Evolutionary conservation across 768 basidiomycete genomes (phyloP).

Genomic region (Macrolepiota fuliginosa): DNA sequence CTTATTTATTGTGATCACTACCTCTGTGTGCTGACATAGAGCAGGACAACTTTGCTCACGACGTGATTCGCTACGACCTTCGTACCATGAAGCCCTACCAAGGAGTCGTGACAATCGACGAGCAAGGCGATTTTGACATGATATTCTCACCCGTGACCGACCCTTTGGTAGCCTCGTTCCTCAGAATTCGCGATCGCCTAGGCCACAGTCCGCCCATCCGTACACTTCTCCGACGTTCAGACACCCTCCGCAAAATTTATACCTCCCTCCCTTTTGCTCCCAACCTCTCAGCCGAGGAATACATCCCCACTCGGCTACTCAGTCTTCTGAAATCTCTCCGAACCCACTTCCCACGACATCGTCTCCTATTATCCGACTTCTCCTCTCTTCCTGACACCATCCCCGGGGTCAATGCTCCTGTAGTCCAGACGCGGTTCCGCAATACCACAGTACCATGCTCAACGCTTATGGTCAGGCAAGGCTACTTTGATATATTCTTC

Average conservation of each 20-base stretch:
- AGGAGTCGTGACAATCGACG: conserved; percentile 75
- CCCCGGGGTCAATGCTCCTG: conserved; percentile 75
- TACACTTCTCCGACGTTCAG: conserved; percentile 50
- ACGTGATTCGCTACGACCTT: conserved; percentile 88
- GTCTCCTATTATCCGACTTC: conserved; percentile 94
- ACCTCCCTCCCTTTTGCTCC: conserved; percentile 80
- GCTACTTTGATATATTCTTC: conserved; percentile 99
- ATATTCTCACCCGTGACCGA: conserved; percentile 85
- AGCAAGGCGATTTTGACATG: conserved; percentile 77
- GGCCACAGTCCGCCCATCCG: conserved; percentile 57
- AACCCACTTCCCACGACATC: conserved; percentile 84
- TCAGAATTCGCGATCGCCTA: conserved; percentile 62
- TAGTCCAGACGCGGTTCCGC: conserved; percentile 91
- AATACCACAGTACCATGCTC: conserved; percentile 85
- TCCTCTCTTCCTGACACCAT: conserved; percentile 84
- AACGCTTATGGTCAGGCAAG: conserved; percentile 89
- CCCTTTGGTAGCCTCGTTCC: conserved; percentile 76
- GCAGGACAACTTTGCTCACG: conserved; percentile 96
- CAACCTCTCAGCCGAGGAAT: conserved; percentile 86
- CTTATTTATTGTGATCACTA: background rate
- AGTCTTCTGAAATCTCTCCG: conserved; percentile 82
- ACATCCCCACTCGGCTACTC: conserved; percentile 88
- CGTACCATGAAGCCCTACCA: conserved; percentile 80
- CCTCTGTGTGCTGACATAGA: conserved; percentile 2
- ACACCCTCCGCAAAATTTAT: conserved; percentile 63